Base-by-base conservation (phyloP, 306 rosid species). In the Pyrus pyrifolia region DNA sequence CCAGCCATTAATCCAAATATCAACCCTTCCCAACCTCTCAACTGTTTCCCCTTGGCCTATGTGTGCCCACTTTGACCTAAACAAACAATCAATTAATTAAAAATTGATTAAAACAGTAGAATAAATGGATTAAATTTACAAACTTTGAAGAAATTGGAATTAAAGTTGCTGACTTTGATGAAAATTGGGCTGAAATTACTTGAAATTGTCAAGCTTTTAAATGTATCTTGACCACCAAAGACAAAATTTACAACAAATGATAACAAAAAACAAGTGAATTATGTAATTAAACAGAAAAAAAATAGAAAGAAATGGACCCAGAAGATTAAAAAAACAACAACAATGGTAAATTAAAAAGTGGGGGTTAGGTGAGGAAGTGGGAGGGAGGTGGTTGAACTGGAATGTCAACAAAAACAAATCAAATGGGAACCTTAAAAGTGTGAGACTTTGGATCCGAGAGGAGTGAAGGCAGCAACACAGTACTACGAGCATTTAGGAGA, bases 1-100 rank as follows among this genome's bases (percentile, higher is more conserved):
- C 87, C 78, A 80, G 89, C 97, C 99, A 95, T 88, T 81, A 82
- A 70, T 78, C 83, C 82, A 77, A 76, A 83, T 73, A 67, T 59
- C 67, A 33, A 78, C 70, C 79, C 73, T 57, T 75, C 78, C 78
- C 91, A 51, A 85, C 83, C 85, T 76, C 86, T 80, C 85, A 85
- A 78, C 80, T 33, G 15, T 59, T 71, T 75, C 66, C 78, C 78
- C 19, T 78, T 79, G 64, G 66, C 81, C 82, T 60, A 23, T 49
- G 25, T 78, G 17, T 78, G 82, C 45, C 5, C 49, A 38, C 27
- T 19, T 57, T 57, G 51, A 38, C 81, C 80, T 21, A n/a, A 27
- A 40, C 53, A 78, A 59, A 55, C 45, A 63, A 27, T 14, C 2
- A 27, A 61, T 35, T 63, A 29, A 77, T 66, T 68, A 17, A 46